Conservation (phyloP, 768 basidiomycete genomes). For the Tulasnella sp. region DNA sequence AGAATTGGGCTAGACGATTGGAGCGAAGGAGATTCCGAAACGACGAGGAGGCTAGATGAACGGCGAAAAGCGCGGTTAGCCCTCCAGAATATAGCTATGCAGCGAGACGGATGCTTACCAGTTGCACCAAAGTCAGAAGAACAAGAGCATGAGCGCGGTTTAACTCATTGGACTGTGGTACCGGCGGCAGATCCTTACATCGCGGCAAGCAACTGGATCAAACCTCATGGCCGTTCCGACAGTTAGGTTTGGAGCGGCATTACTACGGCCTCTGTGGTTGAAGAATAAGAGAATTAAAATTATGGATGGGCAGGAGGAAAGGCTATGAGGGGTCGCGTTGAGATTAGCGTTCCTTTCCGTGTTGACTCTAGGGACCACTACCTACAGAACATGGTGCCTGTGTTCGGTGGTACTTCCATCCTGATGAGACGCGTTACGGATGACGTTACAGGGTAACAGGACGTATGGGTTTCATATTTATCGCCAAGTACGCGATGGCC, state of each 20-base stretch:
- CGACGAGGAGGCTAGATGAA: constrained; percentile 55
- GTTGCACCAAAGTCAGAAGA: constrained; percentile 18
- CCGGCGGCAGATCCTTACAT: constrained; percentile 61
- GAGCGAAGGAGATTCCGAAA: constrained; percentile 85
- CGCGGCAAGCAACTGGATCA: constrained; percentile 76
- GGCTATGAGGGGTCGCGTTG: constrained; percentile 38
- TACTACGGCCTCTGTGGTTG: constrained; percentile 35
- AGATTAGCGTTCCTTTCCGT: not conserved
- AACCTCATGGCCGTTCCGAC: constrained; percentile 85
- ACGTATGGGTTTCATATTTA: too few relatives aligned
- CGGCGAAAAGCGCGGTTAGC: not conserved
- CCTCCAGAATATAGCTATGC: constrained; percentile 4
- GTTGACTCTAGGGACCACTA: constrained; percentile 9
- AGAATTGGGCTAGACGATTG: constrained; percentile 52
- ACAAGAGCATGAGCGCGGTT: too few relatives aligned
- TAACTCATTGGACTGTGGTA: too few relatives aligned
- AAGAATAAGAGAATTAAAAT: constrained; percentile 69
- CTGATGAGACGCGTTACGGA: too few relatives aligned
- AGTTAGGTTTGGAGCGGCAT: constrained; percentile 48
- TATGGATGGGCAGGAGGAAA: constrained; percentile 76
- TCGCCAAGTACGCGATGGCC: too few relatives aligned
- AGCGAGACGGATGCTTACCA: not conserved
- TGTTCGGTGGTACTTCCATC: constrained; percentile 24
- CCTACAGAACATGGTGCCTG: constrained; percentile 56
- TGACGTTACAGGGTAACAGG: too few relatives aligned